Evolutionary conservation across 169 alveolate genomes (phyloP).

Genomic region (Plasmodium sp.): DNA sequence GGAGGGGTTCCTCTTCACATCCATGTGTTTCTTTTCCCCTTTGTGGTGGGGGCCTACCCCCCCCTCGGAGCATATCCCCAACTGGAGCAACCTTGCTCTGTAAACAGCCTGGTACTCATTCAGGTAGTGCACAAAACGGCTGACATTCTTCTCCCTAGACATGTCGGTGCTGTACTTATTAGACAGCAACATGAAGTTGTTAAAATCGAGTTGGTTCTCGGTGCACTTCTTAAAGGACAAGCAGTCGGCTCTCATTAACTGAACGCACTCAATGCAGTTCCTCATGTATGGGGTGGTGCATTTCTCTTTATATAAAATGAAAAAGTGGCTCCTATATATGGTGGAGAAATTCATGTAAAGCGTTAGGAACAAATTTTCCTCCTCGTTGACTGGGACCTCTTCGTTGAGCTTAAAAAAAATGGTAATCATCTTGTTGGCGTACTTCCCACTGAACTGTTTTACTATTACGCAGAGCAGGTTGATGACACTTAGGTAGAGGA

Average conservation of each 20-base stretch:
- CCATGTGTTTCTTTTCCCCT: not conserved
- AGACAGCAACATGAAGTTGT: constrained; percentile 66
- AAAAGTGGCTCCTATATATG: constrained; percentile 50
- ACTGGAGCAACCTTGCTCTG: not conserved
- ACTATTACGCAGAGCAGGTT: constrained; percentile 39
- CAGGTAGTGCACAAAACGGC: constrained; percentile 18
- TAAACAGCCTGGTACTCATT: constrained; percentile 7
- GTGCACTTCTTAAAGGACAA: not conserved
- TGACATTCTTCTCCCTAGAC: constrained; percentile 28
- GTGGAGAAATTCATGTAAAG: constrained; percentile 37
- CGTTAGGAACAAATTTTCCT: constrained; percentile 34
- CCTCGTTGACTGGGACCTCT: constrained; percentile 37
- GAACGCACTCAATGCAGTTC: constrained; percentile 63
- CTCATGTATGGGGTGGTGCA: constrained; percentile 39
- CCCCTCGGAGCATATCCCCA: not conserved
- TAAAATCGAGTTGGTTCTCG: constrained; percentile 60
- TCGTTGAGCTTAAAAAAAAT: constrained; percentile 47
- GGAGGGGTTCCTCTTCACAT: not conserved
- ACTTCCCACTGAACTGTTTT: constrained; percentile 11
- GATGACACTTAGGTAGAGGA: not conserved
- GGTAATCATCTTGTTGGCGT: constrained; percentile 16
- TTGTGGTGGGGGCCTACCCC: not conserved
- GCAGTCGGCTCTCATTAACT: constrained; percentile 6
- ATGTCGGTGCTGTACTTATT: constrained; percentile 52
- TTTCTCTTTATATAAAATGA: constrained; percentile 49